phyloP scores from a whole-genome alignment of 1,284 basidiomycete genomes.

The Puccinia polysora region DNA sequence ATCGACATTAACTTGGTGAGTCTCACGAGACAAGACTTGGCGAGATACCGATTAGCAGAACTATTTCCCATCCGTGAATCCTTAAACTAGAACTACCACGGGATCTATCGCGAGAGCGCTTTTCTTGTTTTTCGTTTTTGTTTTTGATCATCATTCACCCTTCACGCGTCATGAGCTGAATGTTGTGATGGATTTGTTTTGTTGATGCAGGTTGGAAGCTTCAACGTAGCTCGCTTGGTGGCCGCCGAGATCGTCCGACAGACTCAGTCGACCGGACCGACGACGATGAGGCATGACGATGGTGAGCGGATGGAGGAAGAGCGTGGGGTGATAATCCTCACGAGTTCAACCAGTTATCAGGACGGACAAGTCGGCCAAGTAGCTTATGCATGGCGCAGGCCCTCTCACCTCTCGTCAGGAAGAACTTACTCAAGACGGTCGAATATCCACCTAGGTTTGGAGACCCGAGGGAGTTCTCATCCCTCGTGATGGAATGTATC shows the following conservation, averaged over 20 bases:
- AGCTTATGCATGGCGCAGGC: conserved; percentile 53
- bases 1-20: conserved; percentile 51
- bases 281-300: conserved; percentile 32
- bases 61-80: neutral
- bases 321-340: conserved; percentile 53
- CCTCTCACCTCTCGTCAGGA: conserved; percentile 46
- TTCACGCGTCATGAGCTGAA: neutral
- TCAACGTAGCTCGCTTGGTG: conserved; percentile 53
- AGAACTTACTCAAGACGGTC: conserved; percentile 38
- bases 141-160: too few relatives aligned
- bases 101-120: too few relatives aligned
- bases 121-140: too few relatives aligned
- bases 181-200: conserved; percentile 21
- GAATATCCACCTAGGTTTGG: conserved; percentile 42
- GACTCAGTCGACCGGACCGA: conserved; percentile 31
- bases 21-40: neutral
- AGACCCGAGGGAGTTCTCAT: conserved; percentile 36
- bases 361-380: conserved; percentile 54
- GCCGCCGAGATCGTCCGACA: conserved; percentile 51
- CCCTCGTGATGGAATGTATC: conserved; percentile 33
- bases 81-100: too few relatives aligned
- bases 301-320: conserved; percentile 47
- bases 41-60: neutral
- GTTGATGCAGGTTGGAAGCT: conserved; percentile 50
- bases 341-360: conserved; percentile 51